Evolutionary conservation across 1,284 basidiomycete genomes (phyloP), one percentile per base, ranked within the genome.

Genomic region (Trametes polyzona): DNA sequence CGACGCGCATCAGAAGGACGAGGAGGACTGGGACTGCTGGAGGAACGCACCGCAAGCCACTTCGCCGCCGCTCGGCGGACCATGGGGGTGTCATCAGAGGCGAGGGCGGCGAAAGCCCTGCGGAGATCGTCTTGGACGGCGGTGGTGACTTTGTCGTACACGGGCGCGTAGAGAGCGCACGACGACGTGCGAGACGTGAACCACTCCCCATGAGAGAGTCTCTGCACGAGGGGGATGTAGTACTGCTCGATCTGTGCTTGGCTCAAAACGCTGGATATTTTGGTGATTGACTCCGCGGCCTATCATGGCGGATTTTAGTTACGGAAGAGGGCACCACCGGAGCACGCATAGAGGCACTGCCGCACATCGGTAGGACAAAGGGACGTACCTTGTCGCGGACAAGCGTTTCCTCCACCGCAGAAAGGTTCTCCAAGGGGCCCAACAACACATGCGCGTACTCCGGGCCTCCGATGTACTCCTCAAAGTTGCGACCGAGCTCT

Each of bases 101-200:
- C 92, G 35, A 99, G 83, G 17, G 85, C 82, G 14, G 87, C 82
- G 68, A 93, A 99, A 58, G 91, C 86, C 73, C 90, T 92, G 64
- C 96, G 86, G 68, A 99, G 79, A 53, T 98, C 96, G 57, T 95
- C 93, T 74, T 98, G 95, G 52, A 90, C 81, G 40, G 80, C 69
- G 16, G 87, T 74, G 1, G 88, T 83, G 12, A 93, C 92, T 67
- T 86, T 87, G 30, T 87, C 79, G 73, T 99, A 99, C 23, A 94
- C 92, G n/a, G 95, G 88, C 10, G 95, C 87, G 72, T 95, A 99
- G 29, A 99, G 83, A 3, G 96, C 93, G 57, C 95, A 95, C 41
- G 97, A 93, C 39, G 96, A 98, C 40, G 95, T 97, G 62, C 96
- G 86, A 30, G 95, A 96, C n/a, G 97, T 99, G 78, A 99, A 99